Evolutionary conservation across 2,329 filamentous ascomycete genomes (phyloP).

Genomic region (Penicillium vulpinum): DNA sequence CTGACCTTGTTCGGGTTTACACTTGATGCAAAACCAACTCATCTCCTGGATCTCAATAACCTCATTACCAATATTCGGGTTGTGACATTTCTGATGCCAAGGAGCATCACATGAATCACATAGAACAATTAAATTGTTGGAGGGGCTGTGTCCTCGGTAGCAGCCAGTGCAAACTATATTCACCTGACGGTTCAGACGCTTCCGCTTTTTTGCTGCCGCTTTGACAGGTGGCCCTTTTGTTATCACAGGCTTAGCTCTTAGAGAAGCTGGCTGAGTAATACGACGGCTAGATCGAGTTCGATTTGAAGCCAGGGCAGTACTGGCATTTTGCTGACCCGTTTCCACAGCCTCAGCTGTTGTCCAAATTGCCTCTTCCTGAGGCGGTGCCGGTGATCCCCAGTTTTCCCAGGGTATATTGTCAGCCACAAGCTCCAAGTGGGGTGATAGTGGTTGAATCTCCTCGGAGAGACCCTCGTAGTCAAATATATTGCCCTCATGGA

Average conservation of each 20-base stretch:
- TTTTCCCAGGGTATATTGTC: background rate
- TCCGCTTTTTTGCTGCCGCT: conserved; percentile 55
- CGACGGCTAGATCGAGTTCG: conserved; percentile 10
- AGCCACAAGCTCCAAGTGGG: background rate
- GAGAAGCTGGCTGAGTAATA: background rate
- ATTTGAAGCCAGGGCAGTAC: background rate
- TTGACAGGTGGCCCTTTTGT: background rate
- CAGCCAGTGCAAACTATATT: conserved; percentile 68
- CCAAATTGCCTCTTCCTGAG: background rate
- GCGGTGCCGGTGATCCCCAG: background rate
- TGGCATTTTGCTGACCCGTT: background rate
- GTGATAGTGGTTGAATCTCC: background rate
- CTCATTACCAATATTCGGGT: conserved; percentile 70
- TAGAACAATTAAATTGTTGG: conserved; percentile 79
- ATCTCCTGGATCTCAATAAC: conserved; percentile 65
- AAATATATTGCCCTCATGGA: conserved; percentile 1
- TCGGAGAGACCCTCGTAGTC: background rate
- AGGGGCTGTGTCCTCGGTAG: conserved; percentile 68
- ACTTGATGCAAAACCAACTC: conserved; percentile 71
- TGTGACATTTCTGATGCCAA: conserved; percentile 81
- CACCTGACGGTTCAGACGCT: conserved; percentile 50
- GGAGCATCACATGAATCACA: conserved; percentile 77
- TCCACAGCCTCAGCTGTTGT: background rate
- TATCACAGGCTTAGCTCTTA: background rate
- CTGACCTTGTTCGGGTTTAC: conserved; percentile 53